These are phyloP conservation scores for Xylaria digitata DNA, from an alignment of 2,329 filamentous ascomycete genomes.

Conservation along the genomic window DNA sequence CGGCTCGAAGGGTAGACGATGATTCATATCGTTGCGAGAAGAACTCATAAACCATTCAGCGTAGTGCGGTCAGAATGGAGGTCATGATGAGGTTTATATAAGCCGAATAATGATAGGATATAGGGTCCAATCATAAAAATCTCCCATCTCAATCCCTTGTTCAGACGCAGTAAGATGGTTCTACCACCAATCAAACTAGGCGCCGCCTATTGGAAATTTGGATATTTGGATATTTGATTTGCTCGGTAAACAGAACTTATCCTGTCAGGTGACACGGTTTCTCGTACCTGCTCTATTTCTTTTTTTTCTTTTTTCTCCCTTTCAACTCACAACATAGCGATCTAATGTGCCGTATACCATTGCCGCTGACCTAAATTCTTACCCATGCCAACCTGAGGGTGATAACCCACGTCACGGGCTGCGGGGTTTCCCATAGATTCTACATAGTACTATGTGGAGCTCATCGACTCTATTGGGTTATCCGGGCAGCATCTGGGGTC, in stretches of 20 bases:
- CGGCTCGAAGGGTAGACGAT: not conserved
- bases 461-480: constrained; percentile 4
- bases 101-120: not conserved
- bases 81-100: not conserved
- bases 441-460: not conserved
- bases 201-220: not conserved
- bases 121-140: not conserved
- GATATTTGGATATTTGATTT: not conserved
- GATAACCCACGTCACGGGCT: not conserved
- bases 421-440: constrained; percentile 3
- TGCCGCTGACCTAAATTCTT: constrained; percentile 4
- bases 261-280: not conserved
- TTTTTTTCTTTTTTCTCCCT: not conserved
- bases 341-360: not conserved
- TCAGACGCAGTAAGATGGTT: not conserved
- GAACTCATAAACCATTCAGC: too few species aligned
- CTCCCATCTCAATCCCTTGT: not conserved
- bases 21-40: not conserved
- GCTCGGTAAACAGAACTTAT: not conserved
- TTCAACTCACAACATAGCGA: not conserved
- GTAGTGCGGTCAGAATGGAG: too few species aligned
- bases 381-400: not conserved
- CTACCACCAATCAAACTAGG: not conserved
- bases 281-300: not conserved
- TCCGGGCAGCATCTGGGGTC: not conserved